Base-by-base conservation (phyloP, 768 basidiomycete genomes). In the Suillus variegatus region DNA sequence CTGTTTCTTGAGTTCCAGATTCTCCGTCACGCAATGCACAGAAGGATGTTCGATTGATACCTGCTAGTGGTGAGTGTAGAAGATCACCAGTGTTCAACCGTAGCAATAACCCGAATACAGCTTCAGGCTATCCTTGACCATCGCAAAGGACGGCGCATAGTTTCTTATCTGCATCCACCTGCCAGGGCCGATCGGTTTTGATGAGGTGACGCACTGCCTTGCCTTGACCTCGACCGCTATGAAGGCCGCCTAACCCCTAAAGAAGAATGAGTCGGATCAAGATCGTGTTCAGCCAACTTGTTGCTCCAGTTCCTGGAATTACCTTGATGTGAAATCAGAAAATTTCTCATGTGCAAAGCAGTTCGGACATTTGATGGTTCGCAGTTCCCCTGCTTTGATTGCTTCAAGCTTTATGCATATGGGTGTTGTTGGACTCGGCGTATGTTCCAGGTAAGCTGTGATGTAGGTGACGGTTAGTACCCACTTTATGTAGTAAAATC, bases 231-330 rank as follows among this genome's bases (percentile, higher is more conserved):
- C 57, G 25, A 58, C 57, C 25, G 40, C 28, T 60, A 18, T 28
- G 18, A 43, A 60, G 57, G 58, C 58, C 58, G 58, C 58, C 58
- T 43, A 28, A 18, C 58, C 58, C 58, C 58, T 43, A 18, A 60
- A 20, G 40, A 60, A 60, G 40, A 25, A 40, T 1, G 18, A 28
- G 57, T 41, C 57, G 57, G 57, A 58, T 58, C 56, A 57, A 10
- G 38, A 16, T 32, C 32, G 32, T 32, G 32, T 32, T 32, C 57
- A 41, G 25, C 40, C 40, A 41, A 43, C 40, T 28, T 28, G 40
- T 41, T 58, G 56, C 4, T 58, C 38, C 14, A 58, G 38, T 25
- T 58, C 38, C 56, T n/a, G 22, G 56, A 57, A 22, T 57, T 38
- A 38, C n/a, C 13, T 57, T 0, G 38, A 14, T 40, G 38, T 36